phyloP scores from a whole-genome alignment of 2,329 filamentous ascomycete genomes.

The Setomelanomma holmii region DNA sequence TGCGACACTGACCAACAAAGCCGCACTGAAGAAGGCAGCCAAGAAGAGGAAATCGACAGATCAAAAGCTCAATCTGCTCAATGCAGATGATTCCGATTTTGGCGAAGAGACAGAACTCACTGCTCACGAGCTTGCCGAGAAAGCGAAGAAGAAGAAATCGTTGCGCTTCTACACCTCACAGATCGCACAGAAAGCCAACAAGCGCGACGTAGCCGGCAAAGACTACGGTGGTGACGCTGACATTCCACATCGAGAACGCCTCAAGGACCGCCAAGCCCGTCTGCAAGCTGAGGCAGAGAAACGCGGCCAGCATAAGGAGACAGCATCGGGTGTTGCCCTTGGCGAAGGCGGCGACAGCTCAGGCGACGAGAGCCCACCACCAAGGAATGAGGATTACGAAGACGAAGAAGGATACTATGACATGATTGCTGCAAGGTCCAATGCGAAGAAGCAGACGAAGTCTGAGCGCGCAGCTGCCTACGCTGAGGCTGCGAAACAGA shows the following conservation, averaged over 20 bases:
- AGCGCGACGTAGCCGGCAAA: slow-evolving; percentile 74
- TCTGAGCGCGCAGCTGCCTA: slow-evolving; percentile 69
- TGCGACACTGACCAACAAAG: slow-evolving; percentile 64
- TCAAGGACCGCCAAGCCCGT: slow-evolving; percentile 83
- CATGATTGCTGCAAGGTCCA: slow-evolving; percentile 75
- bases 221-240: slow-evolving; percentile 81
- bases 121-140: slow-evolving; percentile 80
- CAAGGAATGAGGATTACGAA: slow-evolving; percentile 51
- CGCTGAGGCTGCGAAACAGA: slow-evolving; percentile 61
- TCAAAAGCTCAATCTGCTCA: slow-evolving; percentile 45
- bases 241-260: slow-evolving; percentile 85
- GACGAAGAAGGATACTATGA: slow-evolving; percentile 85
- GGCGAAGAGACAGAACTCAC: slow-evolving; percentile 87
- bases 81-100: slow-evolving; percentile 81
- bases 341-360: slow-evolving; percentile 70
- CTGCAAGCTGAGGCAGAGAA: slow-evolving; percentile 89
- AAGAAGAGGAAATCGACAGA: slow-evolving; percentile 47
- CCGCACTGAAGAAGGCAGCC: slow-evolving; percentile 56
- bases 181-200: slow-evolving; percentile 92
- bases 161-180: slow-evolving; percentile 98
- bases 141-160: slow-evolving; percentile 87
- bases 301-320: slow-evolving; percentile 70
- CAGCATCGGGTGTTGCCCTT: slow-evolving; percentile 67
- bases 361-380: slow-evolving; percentile 61
- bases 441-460: slow-evolving; percentile 74